Base-by-base conservation (phyloP, 2,329 filamentous ascomycete genomes). In the Calonectria hawksworthii region DNA sequence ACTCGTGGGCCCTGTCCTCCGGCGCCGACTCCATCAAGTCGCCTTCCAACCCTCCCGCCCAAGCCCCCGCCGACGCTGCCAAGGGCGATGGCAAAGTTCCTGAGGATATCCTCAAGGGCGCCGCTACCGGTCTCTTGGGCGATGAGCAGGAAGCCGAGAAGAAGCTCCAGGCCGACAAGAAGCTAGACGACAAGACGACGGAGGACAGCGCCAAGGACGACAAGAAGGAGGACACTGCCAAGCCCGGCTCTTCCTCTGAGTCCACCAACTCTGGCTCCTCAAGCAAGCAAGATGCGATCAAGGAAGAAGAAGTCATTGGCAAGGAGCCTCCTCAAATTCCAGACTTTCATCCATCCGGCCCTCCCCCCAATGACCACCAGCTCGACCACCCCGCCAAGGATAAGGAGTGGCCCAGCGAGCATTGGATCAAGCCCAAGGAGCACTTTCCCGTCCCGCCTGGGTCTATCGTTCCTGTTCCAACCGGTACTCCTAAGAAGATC, bases 361-460 rank as follows among this genome's bases (percentile, higher is more conserved):
- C 82, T 8, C 82, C 81, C 3, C 78, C 78, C 30, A 70, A 78
- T 21, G 73, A 71, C 38, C 68, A 79, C 30, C 73, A 77, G 32
- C 74, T 79, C 26, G 76, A 76, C 47, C 59, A 74, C 32, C 72
- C 76, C 50, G 54, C 64, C 16, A 70, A 76, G 16, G 70, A 74
- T 26, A 74, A 78, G 32, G 70, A 76, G 47, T 73, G 78, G n/a
- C 73, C 67, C 3, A 80, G 80, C 52, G 84, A 92, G 36, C 93
- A 96, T 80, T 99, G 96, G 96, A 86, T 86, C 71, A 95, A 93
- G 83, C 89, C 91, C 76, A 86, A 89, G 4, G 95, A 98, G 83
- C 90, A 94, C 82, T 99, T 94, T 85, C 96, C 97, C 0, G 86
- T 99, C 3, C 88, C 92, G 10, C 85, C 89, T 4, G 91, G 92